Base-by-base conservation (phyloP, 148 eudicot genomes). In the Arctostaphylos glauca region DNA sequence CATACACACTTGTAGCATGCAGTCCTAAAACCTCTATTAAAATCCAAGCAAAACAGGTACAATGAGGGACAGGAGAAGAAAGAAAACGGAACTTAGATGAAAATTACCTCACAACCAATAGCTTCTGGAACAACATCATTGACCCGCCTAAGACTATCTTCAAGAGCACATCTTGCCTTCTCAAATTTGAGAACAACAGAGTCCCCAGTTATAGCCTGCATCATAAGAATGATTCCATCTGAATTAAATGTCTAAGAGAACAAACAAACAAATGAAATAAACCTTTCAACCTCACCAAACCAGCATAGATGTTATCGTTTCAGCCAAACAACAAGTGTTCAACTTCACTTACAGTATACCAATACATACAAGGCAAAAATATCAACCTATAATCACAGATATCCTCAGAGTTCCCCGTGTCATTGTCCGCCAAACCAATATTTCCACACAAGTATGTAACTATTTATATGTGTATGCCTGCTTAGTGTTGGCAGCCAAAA, bases 121-220 rank as follows among this genome's bases (percentile, higher is more conserved):
- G 92, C 84, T 88, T 92, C 91, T 21, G 99, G 97, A 86, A 96
- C 97, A 80, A 96, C 92, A 86, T 94, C 94, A 85, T 93, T 98
- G 81, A 96, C 99, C 59, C 93, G 89, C 83, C 84, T 90, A 76
- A 96, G 90, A 83, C 98, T 88, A 82, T 93, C 99, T 85, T 85
- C 84, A 82, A 96, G 95, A 76, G 92, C 89, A 83, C 88, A 88
- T 88, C 93, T 92, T 73, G 95, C 92, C 90, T 87, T 96, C 84
- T 96, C 99, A 86, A 96, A 94, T 86, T 96, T 96, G 79, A 90
- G 82, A 83, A 93, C 91, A 82, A 96, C 83, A 53, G 99, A 92
- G 84, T 96, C 98, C 73, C 98, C 99, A 9, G 99, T 96, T 78
- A 94, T 93, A 59, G 99, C 99, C 99, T 96, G 88, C 58, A 86